Base-by-base conservation (phyloP, 2,329 filamentous ascomycete genomes). In the Claviceps sp. region DNA sequence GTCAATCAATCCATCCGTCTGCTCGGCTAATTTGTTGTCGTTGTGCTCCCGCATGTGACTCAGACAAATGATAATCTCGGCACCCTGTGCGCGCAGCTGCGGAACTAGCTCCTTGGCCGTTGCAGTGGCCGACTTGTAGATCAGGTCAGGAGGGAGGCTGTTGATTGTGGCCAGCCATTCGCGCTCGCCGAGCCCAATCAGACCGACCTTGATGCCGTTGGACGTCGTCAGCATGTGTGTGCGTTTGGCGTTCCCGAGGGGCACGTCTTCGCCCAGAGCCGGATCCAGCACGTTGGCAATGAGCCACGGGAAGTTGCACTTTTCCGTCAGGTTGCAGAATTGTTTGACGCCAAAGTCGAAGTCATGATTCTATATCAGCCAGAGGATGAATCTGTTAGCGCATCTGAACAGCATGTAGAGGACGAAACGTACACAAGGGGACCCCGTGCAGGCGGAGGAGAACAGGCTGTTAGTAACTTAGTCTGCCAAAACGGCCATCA, bases 141-240 rank as follows among this genome's bases (percentile, higher is more conserved):
- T 80, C 50, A 96, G 74, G 58, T 88, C 76, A 0, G 89, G 88
- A 0, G 89, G 90, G 8, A 95, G 71, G 13, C 80, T 80, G 67
- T 95, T 95, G 68, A 95, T 90, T 0, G 88, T 95, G 54, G 83
- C 88, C 13, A 95, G 78, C 84, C 88, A 95, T 65, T 95, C 88
- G 47, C 87, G 76, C 70, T 95, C 89, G 1, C 85, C 89, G 2
- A 96, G 74, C 0, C 90, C 89, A 51, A 95, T 84, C 44, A 95
- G 73, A 9, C 90, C 89, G 42, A 95, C 76, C 61, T 90, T 93
- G 67, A 95, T 77, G 23, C 89, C 89, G 64, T 90, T 90, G 11
- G 85, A 88, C 0, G 86, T 75, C 2, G 83, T 88, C 52, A 95
- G 68, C 71, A 95, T 86, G 55, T 80, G 74, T 0, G 86, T 93